phyloP scores from a whole-genome alignment of 2,329 filamentous ascomycete genomes.

The Ophiostoma ips region DNA sequence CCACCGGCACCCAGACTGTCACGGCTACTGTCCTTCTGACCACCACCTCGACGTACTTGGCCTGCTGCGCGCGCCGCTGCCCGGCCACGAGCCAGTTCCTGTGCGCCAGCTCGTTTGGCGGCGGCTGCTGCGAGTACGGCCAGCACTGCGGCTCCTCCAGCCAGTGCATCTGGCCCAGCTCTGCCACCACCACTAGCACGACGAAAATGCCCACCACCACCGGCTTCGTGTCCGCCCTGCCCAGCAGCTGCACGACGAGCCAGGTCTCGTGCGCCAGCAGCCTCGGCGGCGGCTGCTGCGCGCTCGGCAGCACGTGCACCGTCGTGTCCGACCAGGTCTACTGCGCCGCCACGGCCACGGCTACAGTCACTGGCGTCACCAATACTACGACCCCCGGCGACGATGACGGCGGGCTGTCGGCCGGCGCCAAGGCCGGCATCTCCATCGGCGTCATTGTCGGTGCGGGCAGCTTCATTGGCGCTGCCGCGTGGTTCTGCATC shows the following conservation, averaged over 20 bases:
- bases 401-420: constrained; percentile 22
- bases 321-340: constrained; percentile 26
- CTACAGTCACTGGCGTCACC: constrained; percentile 15
- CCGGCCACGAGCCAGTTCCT: constrained; percentile 28
- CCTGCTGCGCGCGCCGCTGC: constrained; percentile 29
- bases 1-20: constrained; percentile 14
- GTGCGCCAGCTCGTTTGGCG: constrained; percentile 30
- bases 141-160: constrained; percentile 26
- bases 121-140: constrained; percentile 35
- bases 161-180: constrained; percentile 21
- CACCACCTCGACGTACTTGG: constrained; percentile 16
- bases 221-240: constrained; percentile 21
- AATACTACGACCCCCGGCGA: constrained; percentile 16
- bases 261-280: constrained; percentile 30
- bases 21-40: constrained; percentile 14
- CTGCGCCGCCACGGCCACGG: constrained; percentile 29
- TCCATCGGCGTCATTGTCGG: constrained; percentile 36
- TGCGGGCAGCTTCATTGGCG: constrained; percentile 27
- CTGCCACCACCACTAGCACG: not conserved
- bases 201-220: not conserved
- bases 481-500: constrained; percentile 32
- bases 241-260: constrained; percentile 30
- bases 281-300: constrained; percentile 37
- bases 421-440: constrained; percentile 43
- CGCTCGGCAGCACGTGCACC: constrained; percentile 29